Base-by-base conservation (phyloP, 352 stramenopile species). In the Chrysophaeum taylorii region DNA sequence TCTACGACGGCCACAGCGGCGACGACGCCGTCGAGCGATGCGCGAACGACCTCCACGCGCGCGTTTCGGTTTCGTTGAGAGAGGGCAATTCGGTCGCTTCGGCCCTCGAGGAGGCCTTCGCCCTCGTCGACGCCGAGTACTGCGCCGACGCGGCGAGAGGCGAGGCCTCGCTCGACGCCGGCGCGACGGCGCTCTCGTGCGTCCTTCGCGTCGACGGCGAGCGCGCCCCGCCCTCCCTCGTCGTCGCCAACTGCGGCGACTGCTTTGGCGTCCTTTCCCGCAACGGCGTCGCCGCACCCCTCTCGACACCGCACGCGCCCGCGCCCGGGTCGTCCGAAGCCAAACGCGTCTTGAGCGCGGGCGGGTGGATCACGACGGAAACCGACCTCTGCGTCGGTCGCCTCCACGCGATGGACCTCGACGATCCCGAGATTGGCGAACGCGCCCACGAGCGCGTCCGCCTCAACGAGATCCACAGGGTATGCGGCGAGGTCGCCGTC, bases 1-100 rank as follows among this genome's bases (percentile, higher is more conserved):
- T 73, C 4, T 73, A 70, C 31, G 69, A 73, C 45, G 69, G 69
- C n/a, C 69, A 73, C 39, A 70, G 69, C 35, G 69, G 69, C 23
- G 48, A 27, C 35, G 38, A 63, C 33, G 69, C 62, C 25, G 69
- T 60, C 23, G 41, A 70, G 35, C 12, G 53, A 2, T 62, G 54
- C 31, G 50, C 37, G 23, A 0, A 70, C 31, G 38, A 70, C 18
- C 41, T 73, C 43, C 69, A 73, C 61, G 60, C n/a, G 27, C 68
- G 35, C 25, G 38, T 48, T 9, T 31, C 21, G 2, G n/a, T n/a
- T n/a, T n/a, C n/a, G n/a, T n/a, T n/a, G n/a, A n/a, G n/a, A n/a
- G 69, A 7, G 33, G 33, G 54, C 4, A 25, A 42, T 15, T 53
- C 39, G n/a, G 37, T 60, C 7, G 14, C 14, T 53, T 27, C n/a